Base-by-base conservation (phyloP, 768 basidiomycete genomes). In the Rubroboletus pulcherrimus region DNA sequence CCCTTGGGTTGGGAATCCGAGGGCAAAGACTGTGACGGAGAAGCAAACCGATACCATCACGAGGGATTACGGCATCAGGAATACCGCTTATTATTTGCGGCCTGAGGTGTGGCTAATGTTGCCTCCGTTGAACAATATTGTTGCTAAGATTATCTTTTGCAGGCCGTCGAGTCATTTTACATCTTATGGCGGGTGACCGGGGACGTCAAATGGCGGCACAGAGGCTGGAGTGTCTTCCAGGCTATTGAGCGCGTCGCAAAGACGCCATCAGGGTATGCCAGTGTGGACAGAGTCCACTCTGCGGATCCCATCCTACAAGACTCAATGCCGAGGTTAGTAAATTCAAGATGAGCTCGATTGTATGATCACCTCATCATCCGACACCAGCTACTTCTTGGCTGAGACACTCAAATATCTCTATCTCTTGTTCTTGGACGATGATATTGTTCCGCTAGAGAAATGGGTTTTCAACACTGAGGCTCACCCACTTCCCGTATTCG, bases 111-210 rank as follows among this genome's bases (percentile, higher is more conserved):
- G 81, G 5, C 5, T 29, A 17, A 37, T 48, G 10, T 21, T 56
- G 8, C 4, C 17, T 31, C 8, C 24, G 19, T 39, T 7, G 26
- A n/a, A 5, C 7, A 3, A 12, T 17, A n/a, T n/a, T n/a, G 19
- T 66, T 34, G 15, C 26, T 58, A 24, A 54, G 30, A 50, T 30
- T 21, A 19, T 26, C 17, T 47, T 26, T 33, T 31, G 9, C 61
- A 91, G 88, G 82, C 90, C 7, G 62, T 91, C 5, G 89, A 91
- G 66, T 86, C 84, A 10, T 67, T 91, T 52, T 90, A 84, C 65
- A 62, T 90, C 17, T 67, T 91, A 54, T 91, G 85, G 83, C 80
- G 81, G 43, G 77, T 80, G 8, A 91, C 89, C 2, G 81, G 85
- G 0, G 79, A 91, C 61, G 64, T 66, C 31, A 78, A 76, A 53